These are phyloP conservation scores for Tothia fuscella DNA, from an alignment of 2,329 filamentous ascomycete species.

Conservation along the genomic window DNA sequence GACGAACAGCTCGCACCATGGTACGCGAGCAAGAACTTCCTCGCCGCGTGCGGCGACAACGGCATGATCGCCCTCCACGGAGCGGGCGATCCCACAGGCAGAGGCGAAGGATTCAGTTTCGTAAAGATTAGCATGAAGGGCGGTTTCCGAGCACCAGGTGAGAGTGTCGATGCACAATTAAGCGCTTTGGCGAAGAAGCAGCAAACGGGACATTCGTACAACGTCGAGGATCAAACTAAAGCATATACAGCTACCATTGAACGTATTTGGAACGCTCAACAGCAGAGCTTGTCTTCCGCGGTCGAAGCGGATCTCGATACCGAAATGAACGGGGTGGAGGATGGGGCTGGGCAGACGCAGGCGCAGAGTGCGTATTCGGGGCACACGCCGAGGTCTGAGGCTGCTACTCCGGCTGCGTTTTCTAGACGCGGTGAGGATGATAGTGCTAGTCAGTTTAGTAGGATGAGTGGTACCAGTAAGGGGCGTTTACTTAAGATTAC, in stretches of 20 bases:
- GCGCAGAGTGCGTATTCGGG: constrained; percentile 23
- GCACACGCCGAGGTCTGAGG: constrained; percentile 55
- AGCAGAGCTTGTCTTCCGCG: constrained; percentile 59
- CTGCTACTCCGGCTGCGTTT: constrained; percentile 44
- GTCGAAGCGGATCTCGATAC: constrained; percentile 60
- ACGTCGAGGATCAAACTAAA: constrained; percentile 85
- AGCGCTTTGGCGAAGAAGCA: constrained; percentile 61
- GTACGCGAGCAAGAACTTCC: constrained; percentile 93
- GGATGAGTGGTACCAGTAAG: constrained; percentile 11
- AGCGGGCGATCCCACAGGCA: constrained; percentile 85
- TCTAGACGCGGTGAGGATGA: constrained; percentile 53
- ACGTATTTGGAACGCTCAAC: constrained; percentile 86
- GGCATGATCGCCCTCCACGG: constrained; percentile 94
- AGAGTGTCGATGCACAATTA: constrained; percentile 77
- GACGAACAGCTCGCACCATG: constrained; percentile 88
- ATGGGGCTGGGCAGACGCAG: constrained; percentile 33
- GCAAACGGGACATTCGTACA: constrained; percentile 85
- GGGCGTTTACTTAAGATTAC: constrained; percentile 63
- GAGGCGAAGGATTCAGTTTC: constrained; percentile 90
- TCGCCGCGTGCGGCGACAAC: constrained; percentile 86
- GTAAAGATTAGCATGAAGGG: constrained; percentile 99
- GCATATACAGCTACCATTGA: constrained; percentile 86
- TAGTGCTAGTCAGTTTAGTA: constrained; percentile 43
- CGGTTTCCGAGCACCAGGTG: constrained; percentile 81
- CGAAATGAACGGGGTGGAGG: constrained; percentile 51